These are phyloP conservation scores for Isabelozyma gotoi DNA, from an alignment of 805 yeast genomes.

Conservation along the genomic window DNA sequence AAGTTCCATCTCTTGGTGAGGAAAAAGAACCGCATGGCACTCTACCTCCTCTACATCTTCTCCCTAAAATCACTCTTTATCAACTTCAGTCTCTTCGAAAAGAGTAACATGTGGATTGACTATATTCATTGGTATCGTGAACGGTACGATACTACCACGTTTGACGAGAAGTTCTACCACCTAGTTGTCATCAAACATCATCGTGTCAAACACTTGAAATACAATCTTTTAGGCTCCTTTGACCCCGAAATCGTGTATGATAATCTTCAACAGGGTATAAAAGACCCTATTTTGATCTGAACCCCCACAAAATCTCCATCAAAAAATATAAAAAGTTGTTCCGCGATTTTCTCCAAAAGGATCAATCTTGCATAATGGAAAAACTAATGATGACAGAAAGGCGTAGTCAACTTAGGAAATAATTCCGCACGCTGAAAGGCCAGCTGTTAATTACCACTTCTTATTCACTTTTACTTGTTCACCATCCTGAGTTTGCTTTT, in stretches of 20 bases:
- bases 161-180: not conserved
- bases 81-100: slow-evolving; percentile 18
- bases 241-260: slow-evolving; percentile 5
- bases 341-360: not conserved
- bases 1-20: slow-evolving; percentile 18
- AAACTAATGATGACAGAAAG: too few relatives aligned
- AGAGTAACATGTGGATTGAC: slow-evolving; percentile 27
- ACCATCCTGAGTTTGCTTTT: too few relatives aligned
- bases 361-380: not conserved
- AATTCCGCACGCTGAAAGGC: too few relatives aligned
- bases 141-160: not conserved
- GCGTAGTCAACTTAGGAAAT: too few relatives aligned
- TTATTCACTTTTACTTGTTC: too few relatives aligned
- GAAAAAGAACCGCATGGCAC: slow-evolving; percentile 20
- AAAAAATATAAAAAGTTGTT: not conserved
- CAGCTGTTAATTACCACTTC: not conserved
- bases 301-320: not conserved
- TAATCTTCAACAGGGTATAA: not conserved
- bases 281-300: not conserved
- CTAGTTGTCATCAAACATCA: not conserved
- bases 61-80: slow-evolving; percentile 16
- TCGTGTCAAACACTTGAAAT: not conserved
- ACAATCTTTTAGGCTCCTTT: not conserved
- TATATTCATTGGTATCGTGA: slow-evolving; percentile 17
- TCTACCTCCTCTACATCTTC: slow-evolving; percentile 21